Evolutionary conservation across 2,329 filamentous ascomycete species (phyloP).

Genomic region (Exophiala mesophila): DNA sequence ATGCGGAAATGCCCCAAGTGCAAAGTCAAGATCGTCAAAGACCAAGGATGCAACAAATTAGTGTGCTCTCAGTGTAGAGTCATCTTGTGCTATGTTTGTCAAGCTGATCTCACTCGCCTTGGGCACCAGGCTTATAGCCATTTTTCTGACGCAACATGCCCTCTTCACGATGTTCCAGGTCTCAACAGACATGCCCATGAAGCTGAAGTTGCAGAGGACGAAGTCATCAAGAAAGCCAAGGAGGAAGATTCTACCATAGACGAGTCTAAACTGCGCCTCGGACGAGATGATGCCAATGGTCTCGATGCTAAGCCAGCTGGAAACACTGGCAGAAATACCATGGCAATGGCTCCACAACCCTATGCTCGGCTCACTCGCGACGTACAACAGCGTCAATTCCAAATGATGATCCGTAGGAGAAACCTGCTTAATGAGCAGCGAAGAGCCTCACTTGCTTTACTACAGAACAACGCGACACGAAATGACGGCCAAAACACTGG

Average conservation of each 20-base stretch:
- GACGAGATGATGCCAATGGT: constrained; percentile 10
- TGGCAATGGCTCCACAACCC: too few species aligned
- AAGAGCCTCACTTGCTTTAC: too few species aligned
- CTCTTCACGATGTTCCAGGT: constrained; percentile 58
- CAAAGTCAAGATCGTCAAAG: constrained; percentile 72
- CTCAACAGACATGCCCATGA: constrained; percentile 26
- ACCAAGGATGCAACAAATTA: constrained; percentile 80
- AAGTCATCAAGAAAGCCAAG: constrained; percentile 29
- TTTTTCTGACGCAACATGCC: constrained; percentile 57
- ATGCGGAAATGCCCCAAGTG: constrained; percentile 66
- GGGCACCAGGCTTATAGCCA: constrained; percentile 58
- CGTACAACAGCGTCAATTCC: too few species aligned
- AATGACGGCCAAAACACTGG: too few species aligned
- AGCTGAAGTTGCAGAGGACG: constrained; percentile 29
- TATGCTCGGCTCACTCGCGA: too few species aligned
- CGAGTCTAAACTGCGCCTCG: constrained; percentile 21
- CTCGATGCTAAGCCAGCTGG: too few species aligned
- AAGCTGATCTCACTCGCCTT: constrained; percentile 48
- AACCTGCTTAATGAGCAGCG: too few species aligned
- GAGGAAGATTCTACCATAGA: constrained; percentile 27
- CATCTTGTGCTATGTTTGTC: constrained; percentile 59
- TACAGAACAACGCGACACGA: too few species aligned
- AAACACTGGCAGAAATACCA: too few species aligned
- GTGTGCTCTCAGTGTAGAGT: constrained; percentile 58
- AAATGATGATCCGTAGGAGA: too few species aligned